A percentile compares a stretch with the other conserved stretches of the same genome.
phyloP scores from a whole-genome alignment of 345 rosid genomes.

The Citrus hindsii region DNA sequence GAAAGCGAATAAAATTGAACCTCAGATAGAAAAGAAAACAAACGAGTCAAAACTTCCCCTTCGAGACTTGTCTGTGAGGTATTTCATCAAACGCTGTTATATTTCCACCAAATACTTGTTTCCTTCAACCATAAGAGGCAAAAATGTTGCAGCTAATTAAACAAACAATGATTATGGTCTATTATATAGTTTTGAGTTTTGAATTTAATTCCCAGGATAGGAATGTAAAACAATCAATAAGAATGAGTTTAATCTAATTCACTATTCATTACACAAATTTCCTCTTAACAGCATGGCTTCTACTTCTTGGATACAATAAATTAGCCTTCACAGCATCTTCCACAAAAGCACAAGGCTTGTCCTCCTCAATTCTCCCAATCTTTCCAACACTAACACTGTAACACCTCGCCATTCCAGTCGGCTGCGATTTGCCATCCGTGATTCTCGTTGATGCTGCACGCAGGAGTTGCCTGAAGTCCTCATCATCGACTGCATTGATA shows the following conservation, averaged over 20 bases:
- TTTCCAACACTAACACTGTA: conserved; percentile 48
- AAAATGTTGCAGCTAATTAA: not conserved
- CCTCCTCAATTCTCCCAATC: conserved; percentile 52
- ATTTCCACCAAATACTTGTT: not conserved
- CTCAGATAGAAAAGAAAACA: too few species aligned
- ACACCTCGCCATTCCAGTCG: conserved; percentile 25
- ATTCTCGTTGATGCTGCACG: not conserved
- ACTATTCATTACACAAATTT: not conserved
- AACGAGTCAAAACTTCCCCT: not conserved
- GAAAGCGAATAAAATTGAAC: too few species aligned
- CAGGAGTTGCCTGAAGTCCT: not conserved
- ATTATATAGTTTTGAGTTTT: not conserved
- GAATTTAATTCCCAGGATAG: not conserved
- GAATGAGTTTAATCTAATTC: not conserved
- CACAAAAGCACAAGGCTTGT: conserved; percentile 37
- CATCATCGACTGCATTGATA: not conserved
- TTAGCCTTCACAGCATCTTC: conserved; percentile 13
- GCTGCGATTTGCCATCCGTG: not conserved
- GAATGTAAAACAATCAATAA: not conserved
- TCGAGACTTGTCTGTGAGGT: not conserved
- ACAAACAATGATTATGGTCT: not conserved
- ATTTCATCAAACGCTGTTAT: not conserved
- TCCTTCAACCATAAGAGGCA: not conserved
- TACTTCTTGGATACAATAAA: conserved; percentile 11
- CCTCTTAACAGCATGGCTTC: conserved; percentile 11